These are phyloP conservation scores for Ceratocystis colombiana DNA, from an alignment of 2,329 filamentous ascomycete species.

Conservation along the genomic window DNA sequence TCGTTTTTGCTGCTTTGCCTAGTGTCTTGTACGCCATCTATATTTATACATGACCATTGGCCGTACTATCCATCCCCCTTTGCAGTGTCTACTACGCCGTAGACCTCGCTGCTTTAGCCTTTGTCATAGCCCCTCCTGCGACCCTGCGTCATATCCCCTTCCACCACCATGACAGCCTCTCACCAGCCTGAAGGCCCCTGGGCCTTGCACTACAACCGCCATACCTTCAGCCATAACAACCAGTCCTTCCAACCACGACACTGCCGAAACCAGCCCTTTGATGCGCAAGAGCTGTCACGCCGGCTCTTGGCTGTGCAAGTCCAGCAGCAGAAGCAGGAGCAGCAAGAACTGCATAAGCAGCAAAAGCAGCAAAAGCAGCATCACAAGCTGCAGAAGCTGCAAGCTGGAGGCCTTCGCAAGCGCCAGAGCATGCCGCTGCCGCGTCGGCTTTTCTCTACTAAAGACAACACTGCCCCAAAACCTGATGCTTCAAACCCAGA, in stretches of 20 bases:
- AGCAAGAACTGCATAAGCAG: neutral
- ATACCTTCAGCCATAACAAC: constrained; percentile 24
- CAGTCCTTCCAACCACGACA: constrained; percentile 28
- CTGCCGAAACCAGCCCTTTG: constrained; percentile 33
- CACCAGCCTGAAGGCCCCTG: constrained; percentile 12
- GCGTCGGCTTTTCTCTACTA: constrained; percentile 21
- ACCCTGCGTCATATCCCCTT: neutral
- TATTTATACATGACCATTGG: too few relatives aligned
- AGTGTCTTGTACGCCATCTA: too few relatives aligned
- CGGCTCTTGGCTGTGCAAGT: constrained; percentile 43
- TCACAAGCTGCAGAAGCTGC: constrained; percentile 29
- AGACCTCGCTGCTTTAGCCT: neutral
- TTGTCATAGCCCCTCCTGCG: neutral
- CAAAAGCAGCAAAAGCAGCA: constrained; percentile 33
- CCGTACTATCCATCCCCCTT: too few relatives aligned
- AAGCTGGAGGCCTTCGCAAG: constrained; percentile 28
- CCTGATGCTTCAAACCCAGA: neutral
- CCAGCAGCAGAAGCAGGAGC: constrained; percentile 37
- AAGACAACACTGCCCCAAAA: constrained; percentile 26
- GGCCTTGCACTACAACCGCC: constrained; percentile 11
- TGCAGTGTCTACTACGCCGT: too few relatives aligned
- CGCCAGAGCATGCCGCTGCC: constrained; percentile 15
- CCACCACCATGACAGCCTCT: constrained; percentile 20
- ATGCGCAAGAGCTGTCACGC: constrained; percentile 46
- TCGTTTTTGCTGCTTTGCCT: neutral